phyloP scores from a whole-genome alignment of 1,284 basidiomycete species.

The Malassezia equina region DNA sequence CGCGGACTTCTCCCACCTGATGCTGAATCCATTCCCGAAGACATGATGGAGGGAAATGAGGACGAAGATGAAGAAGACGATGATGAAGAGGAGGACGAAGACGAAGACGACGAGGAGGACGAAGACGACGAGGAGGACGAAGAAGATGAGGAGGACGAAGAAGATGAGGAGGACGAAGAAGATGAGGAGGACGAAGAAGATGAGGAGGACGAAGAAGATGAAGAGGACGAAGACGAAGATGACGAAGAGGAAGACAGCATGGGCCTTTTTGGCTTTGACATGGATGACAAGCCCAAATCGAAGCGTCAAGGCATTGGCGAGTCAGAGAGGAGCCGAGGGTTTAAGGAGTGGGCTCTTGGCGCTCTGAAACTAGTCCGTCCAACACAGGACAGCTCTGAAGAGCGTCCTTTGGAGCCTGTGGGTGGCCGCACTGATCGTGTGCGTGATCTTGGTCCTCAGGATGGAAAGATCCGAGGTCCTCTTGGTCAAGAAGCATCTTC shows the following conservation, averaged over 20 bases:
- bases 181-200: slow-evolving; percentile 17
- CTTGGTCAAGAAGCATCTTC: slow-evolving; percentile 26
- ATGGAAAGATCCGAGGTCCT: slow-evolving; percentile 42
- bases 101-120: neutral
- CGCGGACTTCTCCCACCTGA: slow-evolving; percentile 22
- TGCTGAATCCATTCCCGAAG: neutral
- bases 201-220: slow-evolving; percentile 8
- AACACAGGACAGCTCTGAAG: slow-evolving; percentile 1
- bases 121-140: slow-evolving; percentile 8
- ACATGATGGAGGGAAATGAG: neutral
- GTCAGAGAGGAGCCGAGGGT: slow-evolving; percentile 27
- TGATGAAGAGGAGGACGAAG: slow-evolving; percentile 1
- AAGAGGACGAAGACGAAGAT: slow-evolving; percentile 11
- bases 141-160: slow-evolving; percentile 13
- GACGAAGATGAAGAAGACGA: neutral
- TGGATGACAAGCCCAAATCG: slow-evolving; percentile 2
- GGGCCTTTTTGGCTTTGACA: neutral
- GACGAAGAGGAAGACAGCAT: slow-evolving; percentile 17
- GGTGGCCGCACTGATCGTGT: slow-evolving; percentile 36
- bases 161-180: slow-evolving; percentile 15
- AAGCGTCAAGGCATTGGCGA: slow-evolving; percentile 21
- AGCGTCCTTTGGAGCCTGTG: slow-evolving; percentile 28
- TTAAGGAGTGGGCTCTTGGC: slow-evolving; percentile 44
- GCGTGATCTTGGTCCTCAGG: slow-evolving; percentile 34
- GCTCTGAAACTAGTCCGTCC: slow-evolving; percentile 28